phyloP scores from a whole-genome alignment of 108 stramenopile genomes.

The Aureococcus anophagefferens region DNA sequence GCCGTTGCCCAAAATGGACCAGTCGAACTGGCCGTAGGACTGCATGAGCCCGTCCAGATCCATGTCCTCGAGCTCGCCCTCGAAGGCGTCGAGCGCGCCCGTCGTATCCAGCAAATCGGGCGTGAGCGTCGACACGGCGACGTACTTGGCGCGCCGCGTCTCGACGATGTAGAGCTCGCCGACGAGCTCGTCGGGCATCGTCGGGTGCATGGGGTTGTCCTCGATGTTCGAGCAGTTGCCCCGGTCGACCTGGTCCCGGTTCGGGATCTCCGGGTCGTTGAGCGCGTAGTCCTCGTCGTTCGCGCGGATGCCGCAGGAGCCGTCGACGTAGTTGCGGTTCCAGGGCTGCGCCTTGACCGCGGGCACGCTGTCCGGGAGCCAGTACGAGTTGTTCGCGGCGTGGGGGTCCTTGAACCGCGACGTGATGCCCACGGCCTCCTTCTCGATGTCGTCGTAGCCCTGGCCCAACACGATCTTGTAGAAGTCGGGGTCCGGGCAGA shows the following conservation, averaged over 20 bases:
- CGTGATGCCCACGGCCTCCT: slow-evolving; percentile 29
- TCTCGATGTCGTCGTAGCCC: slow-evolving; percentile 32
- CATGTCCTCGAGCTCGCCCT: slow-evolving; percentile 53
- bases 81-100: slow-evolving; percentile 41
- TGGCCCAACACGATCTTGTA: slow-evolving; percentile 62
- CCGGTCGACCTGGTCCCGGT: slow-evolving; percentile 26
- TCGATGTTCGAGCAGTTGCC: slow-evolving; percentile 61
- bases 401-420: slow-evolving; percentile 63
- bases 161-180: slow-evolving; percentile 43
- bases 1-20: slow-evolving; percentile 6
- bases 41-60: slow-evolving; percentile 14
- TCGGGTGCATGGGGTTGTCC: slow-evolving; percentile 66
- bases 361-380: slow-evolving; percentile 66
- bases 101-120: slow-evolving; percentile 58
- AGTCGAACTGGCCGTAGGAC: slow-evolving; percentile 20
- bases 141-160: slow-evolving; percentile 57
- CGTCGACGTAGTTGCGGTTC: slow-evolving; percentile 62
- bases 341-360: slow-evolving; percentile 62
- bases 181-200: slow-evolving; percentile 64
- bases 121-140: slow-evolving; percentile 61
- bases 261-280: slow-evolving; percentile 37
- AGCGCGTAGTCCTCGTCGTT: slow-evolving; percentile 47
- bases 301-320: slow-evolving; percentile 54
- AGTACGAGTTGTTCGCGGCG: slow-evolving; percentile 49
- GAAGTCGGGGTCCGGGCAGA: slow-evolving; percentile 58